Evolutionary conservation across 768 basidiomycete species (phyloP).

Genomic region (Hygrocybe punicea): DNA sequence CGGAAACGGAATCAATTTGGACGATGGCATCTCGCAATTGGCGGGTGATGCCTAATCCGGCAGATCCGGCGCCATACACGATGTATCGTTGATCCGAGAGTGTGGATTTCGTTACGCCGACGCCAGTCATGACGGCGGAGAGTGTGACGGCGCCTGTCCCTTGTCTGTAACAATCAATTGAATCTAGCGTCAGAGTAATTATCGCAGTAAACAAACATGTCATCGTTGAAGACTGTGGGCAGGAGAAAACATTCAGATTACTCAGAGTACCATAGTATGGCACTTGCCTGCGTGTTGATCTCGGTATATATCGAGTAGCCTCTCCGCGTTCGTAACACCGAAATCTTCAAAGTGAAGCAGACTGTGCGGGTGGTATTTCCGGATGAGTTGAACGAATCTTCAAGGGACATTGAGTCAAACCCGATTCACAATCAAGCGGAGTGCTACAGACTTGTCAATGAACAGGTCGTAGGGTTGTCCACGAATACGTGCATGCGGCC

Average conservation of each 20-base stretch:
- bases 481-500: conserved; percentile 63
- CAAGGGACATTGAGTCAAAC: neutral
- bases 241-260: conserved; percentile 7
- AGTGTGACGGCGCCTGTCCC: conserved; percentile 76
- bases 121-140: conserved; percentile 63
- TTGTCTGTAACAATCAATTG: conserved; percentile 43
- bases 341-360: conserved; percentile 87
- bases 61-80: conserved; percentile 78
- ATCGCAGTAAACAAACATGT: conserved; percentile 50
- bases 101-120: conserved; percentile 59
- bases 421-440: neutral
- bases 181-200: neutral
- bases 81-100: conserved; percentile 74
- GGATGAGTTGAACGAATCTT: conserved; percentile 73
- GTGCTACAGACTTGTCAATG: conserved; percentile 56
- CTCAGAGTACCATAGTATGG: neutral
- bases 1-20: conserved; percentile 47
- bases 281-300: conserved; percentile 23
- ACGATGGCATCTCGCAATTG: conserved; percentile 78
- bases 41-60: conserved; percentile 74
- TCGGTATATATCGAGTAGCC: conserved; percentile 59
- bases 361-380: conserved; percentile 62
- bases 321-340: conserved; percentile 71
- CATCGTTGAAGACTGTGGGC: conserved; percentile 82
- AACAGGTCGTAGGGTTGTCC: conserved; percentile 76